A percentile compares a stretch with the other conserved stretches of the same genome.
Evolutionary conservation across 75 land plant genomes (phyloP).

Genomic region (Adiantum capillusveneris): DNA sequence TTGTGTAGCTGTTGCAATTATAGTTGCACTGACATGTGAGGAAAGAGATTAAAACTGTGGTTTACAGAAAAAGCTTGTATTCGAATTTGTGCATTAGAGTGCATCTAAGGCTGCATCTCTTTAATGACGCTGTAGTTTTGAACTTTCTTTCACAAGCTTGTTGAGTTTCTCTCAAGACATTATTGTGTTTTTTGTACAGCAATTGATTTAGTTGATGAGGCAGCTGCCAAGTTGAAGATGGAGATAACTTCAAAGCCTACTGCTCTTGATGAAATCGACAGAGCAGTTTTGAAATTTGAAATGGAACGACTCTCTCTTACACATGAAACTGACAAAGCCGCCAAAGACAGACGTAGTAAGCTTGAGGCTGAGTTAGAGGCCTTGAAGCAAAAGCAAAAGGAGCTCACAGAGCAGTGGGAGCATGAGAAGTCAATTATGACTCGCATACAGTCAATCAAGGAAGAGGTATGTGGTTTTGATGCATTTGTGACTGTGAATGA

Average conservation of each 20-base stretch:
- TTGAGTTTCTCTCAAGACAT: too few species aligned
- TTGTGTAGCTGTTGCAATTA: too few species aligned
- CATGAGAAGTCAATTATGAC: constrained; percentile 68
- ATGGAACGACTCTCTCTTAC: constrained; percentile 65
- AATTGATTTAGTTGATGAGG: constrained; percentile 67
- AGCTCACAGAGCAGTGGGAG: constrained; percentile 61
- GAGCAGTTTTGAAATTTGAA: constrained; percentile 56
- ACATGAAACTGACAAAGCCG: constrained; percentile 63
- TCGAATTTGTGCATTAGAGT: too few species aligned
- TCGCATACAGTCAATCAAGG: constrained; percentile 56
- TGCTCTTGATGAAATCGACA: constrained; percentile 57
- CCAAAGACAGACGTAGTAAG: constrained; percentile 47
- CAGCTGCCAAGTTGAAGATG: constrained; percentile 75
- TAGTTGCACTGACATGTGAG: too few species aligned
- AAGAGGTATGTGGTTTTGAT: constrained; percentile 70
- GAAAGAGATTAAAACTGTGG: too few species aligned
- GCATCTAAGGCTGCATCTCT: too few species aligned
- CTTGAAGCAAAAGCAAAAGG: constrained; percentile 44
- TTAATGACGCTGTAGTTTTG: too few species aligned
- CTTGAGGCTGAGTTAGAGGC: constrained; percentile 41
- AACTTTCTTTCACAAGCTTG: too few species aligned
- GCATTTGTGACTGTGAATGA: too few species aligned
- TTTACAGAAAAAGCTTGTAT: too few species aligned
- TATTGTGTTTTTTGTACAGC: too few species aligned
- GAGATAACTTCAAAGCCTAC: constrained; percentile 77